These are phyloP conservation scores for Ballota nigra DNA, from an alignment of 257 asterid species.

Conservation along the genomic window DNA sequence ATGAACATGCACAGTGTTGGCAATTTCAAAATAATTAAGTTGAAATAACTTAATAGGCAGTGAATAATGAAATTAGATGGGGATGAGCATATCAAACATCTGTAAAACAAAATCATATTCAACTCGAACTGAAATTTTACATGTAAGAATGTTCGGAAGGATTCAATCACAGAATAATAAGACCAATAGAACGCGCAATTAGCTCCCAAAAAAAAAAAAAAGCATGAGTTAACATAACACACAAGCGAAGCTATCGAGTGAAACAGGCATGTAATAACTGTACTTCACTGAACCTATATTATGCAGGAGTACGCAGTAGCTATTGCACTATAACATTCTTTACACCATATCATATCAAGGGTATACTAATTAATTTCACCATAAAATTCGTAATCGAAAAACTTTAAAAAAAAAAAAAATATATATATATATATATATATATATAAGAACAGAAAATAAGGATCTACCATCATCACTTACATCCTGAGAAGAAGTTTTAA, in stretches of 20 bases:
- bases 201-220: too few species aligned
- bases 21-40: not conserved
- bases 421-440: too few species aligned
- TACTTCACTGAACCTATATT: too few species aligned
- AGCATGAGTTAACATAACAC: too few species aligned
- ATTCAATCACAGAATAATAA: not conserved
- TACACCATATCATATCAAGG: too few species aligned
- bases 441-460: not conserved
- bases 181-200: too few species aligned
- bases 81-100: not conserved
- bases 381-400: too few species aligned
- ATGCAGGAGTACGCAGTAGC: too few species aligned
- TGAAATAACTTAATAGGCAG: not conserved
- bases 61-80: not conserved
- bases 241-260: too few species aligned
- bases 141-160: not conserved
- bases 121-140: not conserved
- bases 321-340: too few species aligned
- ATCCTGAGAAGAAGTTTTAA: slow-evolving; percentile 47
- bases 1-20: not conserved
- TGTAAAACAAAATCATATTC: not conserved
- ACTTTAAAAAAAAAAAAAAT: not conserved
- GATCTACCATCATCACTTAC: slow-evolving; percentile 23
- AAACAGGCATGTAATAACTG: too few species aligned
- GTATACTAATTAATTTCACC: too few species aligned